A percentile compares a stretch with the other conserved stretches of the same genome.
Conservation (phyloP, 768 basidiomycete genomes). For the Lactarius trivialis region DNA sequence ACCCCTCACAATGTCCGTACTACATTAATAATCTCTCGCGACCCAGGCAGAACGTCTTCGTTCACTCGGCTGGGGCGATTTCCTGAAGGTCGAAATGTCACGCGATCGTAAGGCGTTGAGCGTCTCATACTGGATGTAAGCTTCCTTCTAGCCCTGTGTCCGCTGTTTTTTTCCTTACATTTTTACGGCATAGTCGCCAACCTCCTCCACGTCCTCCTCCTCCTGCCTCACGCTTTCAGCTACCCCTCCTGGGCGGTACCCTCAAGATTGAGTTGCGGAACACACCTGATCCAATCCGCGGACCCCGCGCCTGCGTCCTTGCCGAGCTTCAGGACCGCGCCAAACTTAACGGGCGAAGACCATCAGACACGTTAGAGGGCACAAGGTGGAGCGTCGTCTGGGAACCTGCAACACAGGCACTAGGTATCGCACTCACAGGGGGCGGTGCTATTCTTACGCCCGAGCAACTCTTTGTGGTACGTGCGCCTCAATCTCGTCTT, state of each 20-base stretch:
- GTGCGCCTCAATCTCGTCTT: slow-evolving; percentile 27
- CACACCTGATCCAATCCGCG: slow-evolving; percentile 44
- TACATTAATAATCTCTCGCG: slow-evolving; percentile 7
- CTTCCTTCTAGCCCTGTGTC: slow-evolving; percentile 1
- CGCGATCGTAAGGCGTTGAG: slow-evolving; percentile 60
- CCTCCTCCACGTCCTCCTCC: slow-evolving; percentile 28
- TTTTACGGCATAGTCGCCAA: slow-evolving; percentile 34
- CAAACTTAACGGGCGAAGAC: slow-evolving; percentile 45
- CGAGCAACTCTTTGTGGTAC: slow-evolving; percentile 49
- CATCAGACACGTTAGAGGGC: slow-evolving; percentile 73
- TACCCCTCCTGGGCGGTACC: slow-evolving; percentile 63
- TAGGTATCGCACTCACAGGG: slow-evolving; percentile 51
- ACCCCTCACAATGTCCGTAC: not conserved
- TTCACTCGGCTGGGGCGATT: slow-evolving; percentile 81
- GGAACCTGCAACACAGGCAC: slow-evolving; percentile 64
- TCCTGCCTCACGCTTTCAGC: slow-evolving; percentile 34
- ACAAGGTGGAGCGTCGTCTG: slow-evolving; percentile 65
- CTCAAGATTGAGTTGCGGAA: slow-evolving; percentile 67
- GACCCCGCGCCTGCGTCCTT: slow-evolving; percentile 48
- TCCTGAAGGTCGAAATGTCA: slow-evolving; percentile 63
- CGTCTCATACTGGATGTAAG: slow-evolving; percentile 85
- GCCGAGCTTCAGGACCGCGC: slow-evolving; percentile 57
- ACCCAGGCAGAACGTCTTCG: slow-evolving; percentile 63
- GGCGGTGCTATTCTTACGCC: slow-evolving; percentile 40
- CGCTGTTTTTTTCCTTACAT: not conserved